A percentile compares a stretch with the other conserved stretches of the same genome.
Conservation (phyloP, 163 green algal genomes). For the Chlamydomonas reinhardtii region DNA sequence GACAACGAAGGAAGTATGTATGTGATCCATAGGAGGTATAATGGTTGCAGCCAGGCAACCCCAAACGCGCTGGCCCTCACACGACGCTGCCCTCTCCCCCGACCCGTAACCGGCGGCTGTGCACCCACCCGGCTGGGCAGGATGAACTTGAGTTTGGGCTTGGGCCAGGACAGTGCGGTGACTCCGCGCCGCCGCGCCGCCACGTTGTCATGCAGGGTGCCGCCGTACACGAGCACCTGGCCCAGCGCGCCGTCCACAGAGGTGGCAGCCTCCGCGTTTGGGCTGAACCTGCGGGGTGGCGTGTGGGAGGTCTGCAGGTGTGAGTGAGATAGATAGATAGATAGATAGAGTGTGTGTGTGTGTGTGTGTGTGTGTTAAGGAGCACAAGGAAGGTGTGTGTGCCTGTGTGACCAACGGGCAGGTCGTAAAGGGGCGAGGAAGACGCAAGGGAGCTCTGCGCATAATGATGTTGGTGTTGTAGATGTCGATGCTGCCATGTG, state of each 20-base stretch:
- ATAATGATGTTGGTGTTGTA: no score
- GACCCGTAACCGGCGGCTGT: no score
- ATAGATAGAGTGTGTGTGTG: background rate
- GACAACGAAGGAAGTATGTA: no score
- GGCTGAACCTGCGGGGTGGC: constrained; percentile 42
- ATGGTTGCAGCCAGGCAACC: no score
- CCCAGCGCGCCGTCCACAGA: background rate
- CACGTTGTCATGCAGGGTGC: constrained; percentile 82
- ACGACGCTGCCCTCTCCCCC: no score
- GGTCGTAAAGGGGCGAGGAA: no score
- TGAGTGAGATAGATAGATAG: background rate
- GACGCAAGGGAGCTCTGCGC: no score
- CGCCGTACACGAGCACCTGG: constrained; percentile 66
- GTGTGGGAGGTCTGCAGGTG: background rate
- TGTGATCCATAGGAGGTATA: no score
- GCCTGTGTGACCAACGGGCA: background rate
- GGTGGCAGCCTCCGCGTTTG: constrained; percentile 17
- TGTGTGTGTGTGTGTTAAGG: background rate
- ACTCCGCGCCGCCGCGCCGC: constrained; percentile 64
- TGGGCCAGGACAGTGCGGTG: constrained; percentile 76
- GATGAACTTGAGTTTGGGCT: constrained; percentile 89
- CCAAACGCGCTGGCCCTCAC: no score
- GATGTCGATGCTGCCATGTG: background rate
- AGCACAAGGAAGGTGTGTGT: no score
- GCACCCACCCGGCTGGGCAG: constrained; percentile 59